phyloP scores from a whole-genome alignment of 768 basidiomycete genomes.

The Tremella fuciformis region DNA sequence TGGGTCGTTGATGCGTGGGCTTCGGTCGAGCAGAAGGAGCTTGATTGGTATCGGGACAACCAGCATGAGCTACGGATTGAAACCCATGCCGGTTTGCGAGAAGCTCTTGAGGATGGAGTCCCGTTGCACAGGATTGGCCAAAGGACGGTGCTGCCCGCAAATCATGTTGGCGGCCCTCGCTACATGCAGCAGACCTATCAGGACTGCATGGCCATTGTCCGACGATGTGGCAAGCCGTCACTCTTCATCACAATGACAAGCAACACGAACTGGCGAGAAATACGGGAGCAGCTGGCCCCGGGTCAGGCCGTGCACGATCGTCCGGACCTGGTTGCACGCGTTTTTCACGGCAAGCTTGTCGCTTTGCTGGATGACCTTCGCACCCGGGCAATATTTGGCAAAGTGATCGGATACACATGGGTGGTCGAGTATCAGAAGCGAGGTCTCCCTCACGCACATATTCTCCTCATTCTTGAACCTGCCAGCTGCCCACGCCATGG shows the following conservation, averaged over 20 bases:
- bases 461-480: slow-evolving; percentile 55
- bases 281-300: slow-evolving; percentile 13
- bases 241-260: slow-evolving; percentile 27
- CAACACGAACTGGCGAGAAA: slow-evolving; percentile 33
- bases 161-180: slow-evolving; percentile 16
- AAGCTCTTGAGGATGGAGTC: slow-evolving; percentile 11
- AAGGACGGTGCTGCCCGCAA: slow-evolving; percentile 18
- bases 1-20: slow-evolving; percentile 58
- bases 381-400: slow-evolving; percentile 55
- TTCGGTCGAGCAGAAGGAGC: slow-evolving; percentile 53
- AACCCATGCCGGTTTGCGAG: slow-evolving; percentile 38
- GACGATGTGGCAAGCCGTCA: slow-evolving; percentile 16
- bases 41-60: slow-evolving; percentile 48
- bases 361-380: slow-evolving; percentile 52
- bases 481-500: slow-evolving; percentile 51
- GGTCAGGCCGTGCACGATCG: slow-evolving; percentile 33
- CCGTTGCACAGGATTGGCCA: slow-evolving; percentile 8
- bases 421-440: slow-evolving; percentile 63
- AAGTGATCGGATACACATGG: slow-evolving; percentile 56
- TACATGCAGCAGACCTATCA: slow-evolving; percentile 29
- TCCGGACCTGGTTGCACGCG: slow-evolving; percentile 57
- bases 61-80: slow-evolving; percentile 48
- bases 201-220: slow-evolving; percentile 32
- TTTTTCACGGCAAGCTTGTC: slow-evolving; percentile 57
- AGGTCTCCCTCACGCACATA: slow-evolving; percentile 61